Evolutionary conservation across 2,329 filamentous ascomycete species (phyloP).

Genomic region (Aspergillus sp.): DNA sequence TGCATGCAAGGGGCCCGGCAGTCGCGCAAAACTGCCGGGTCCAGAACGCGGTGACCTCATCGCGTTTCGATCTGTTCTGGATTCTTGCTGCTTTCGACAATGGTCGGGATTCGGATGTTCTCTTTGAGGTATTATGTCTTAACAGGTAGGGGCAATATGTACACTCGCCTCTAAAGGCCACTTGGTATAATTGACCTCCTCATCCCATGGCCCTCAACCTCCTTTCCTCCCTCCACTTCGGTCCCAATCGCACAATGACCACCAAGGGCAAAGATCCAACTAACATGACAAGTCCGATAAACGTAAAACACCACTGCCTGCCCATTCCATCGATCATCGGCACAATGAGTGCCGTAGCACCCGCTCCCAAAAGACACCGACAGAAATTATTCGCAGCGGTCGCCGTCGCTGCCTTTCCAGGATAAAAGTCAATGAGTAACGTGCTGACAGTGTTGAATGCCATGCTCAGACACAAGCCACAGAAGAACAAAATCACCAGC

Average conservation of each 20-base stretch:
- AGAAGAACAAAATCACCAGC: slow-evolving; percentile 34
- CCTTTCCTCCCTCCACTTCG: background rate
- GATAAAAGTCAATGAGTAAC: slow-evolving; percentile 46
- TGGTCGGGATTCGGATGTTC: no score
- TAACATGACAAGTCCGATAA: slow-evolving; percentile 26
- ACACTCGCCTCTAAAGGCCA: no score
- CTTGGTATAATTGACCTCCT: no score
- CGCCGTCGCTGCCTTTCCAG: slow-evolving; percentile 35
- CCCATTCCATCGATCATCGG: slow-evolving; percentile 42
- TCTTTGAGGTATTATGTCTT: no score
- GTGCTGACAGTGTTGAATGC: slow-evolving; percentile 43
- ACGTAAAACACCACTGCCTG: slow-evolving; percentile 43
- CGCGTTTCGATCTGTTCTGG: no score
- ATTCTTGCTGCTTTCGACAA: no score
- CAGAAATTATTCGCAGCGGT: slow-evolving; percentile 44
- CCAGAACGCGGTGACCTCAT: no score
- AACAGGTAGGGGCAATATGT: no score
- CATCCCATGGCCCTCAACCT: background rate
- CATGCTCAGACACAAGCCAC: slow-evolving; percentile 35
- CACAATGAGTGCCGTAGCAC: slow-evolving; percentile 36
- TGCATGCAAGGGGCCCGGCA: no score
- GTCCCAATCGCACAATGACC: background rate
- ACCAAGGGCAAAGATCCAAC: background rate
- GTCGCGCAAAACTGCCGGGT: no score
- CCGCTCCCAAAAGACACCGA: slow-evolving; percentile 42